Percentiles rank a stretch among this genome's conserved stretches.
phyloP scores from a whole-genome alignment of 2,329 filamentous ascomycete species.

The Cryphonectria nitschkei region DNA sequence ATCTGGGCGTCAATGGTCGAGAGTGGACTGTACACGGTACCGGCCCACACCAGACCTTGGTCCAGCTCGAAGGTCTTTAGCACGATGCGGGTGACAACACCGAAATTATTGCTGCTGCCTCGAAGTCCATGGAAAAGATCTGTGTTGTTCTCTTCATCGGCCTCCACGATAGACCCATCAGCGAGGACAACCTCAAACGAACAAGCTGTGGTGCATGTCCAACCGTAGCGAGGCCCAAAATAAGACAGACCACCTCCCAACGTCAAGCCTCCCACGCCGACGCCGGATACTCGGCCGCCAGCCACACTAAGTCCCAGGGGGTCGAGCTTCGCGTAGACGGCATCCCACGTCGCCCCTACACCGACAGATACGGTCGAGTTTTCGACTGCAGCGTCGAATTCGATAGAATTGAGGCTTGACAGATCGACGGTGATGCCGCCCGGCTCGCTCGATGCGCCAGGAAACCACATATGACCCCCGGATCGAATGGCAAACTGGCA shows the following conservation, averaged over 20 bases:
- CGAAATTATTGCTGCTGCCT: conserved; percentile 30
- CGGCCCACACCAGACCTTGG: conserved; percentile 9
- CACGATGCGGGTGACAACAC: conserved; percentile 31
- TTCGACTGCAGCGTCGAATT: neutral
- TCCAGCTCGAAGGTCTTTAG: conserved; percentile 30
- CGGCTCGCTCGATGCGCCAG: conserved; percentile 6
- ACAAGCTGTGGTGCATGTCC: conserved; percentile 6
- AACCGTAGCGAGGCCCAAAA: conserved; percentile 4
- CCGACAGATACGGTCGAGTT: conserved; percentile 16
- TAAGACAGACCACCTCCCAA: conserved; percentile 26
- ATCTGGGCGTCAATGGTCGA: neutral
- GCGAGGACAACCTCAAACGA: conserved; percentile 9
- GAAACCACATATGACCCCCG: conserved; percentile 18
- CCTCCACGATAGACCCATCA: neutral
- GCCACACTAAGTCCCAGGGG: conserved; percentile 24
- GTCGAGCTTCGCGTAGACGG: conserved; percentile 29
- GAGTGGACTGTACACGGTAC: neutral
- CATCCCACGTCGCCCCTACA: conserved; percentile 20
- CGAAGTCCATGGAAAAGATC: conserved; percentile 11
- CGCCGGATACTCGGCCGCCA: conserved; percentile 27
- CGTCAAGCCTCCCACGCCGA: conserved; percentile 25
- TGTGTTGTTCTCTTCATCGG: neutral
- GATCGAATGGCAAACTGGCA: conserved; percentile 15
- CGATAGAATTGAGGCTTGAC: conserved; percentile 5
- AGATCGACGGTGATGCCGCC: conserved; percentile 22